Evolutionary conservation across 2,329 filamentous ascomycete genomes (phyloP), one percentile per base, ranked within the genome.

Genomic region (Fusarium veterinarium): DNA sequence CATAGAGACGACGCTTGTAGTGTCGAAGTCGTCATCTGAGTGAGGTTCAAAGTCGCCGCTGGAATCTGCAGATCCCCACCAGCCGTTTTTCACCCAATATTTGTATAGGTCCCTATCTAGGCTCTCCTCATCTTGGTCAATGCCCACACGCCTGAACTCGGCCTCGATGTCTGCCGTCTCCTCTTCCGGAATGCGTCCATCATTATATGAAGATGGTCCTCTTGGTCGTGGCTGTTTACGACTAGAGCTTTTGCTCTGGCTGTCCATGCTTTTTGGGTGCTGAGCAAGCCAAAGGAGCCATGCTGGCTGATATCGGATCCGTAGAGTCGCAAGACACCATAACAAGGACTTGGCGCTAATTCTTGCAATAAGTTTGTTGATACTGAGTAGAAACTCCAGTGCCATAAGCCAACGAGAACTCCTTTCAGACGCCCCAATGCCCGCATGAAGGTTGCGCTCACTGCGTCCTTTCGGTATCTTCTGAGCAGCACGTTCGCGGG

Each of bases 21-120:
- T 89, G 78, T 97, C 94, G 78, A 92, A 91, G 48, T 91, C 87
- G 16, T 90, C 86, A 8, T 84, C 79, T 16, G 85, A 80, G 12
- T 81, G 78, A 2, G 91, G 91, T 37, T 85, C 81, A 80, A 95
- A 98, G 70, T 95, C 92, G 33, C 93, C 93, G 77, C 93, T 97
- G 9, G 87, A 86, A 79, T 98, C 95, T 37, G 91, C 86, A 20
- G 91, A 91, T 3, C 95, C 95, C 91, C 94, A 98, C 84, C 93
- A 93, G 12, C 93, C 94, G 25, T 94, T 94, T 60, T 87, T 86
- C 58, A 92, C 90, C 93, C 94, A 98, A 89, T 95, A 96, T 35
- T 86, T 86, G 80, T 98, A 98, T 4, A 98, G 84, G 65, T 90
- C 91, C 5, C 88, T 86, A 72, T 95, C 92, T 5, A 98, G 84